Evolutionary conservation across 2,329 filamentous ascomycete species (phyloP).

Genomic region (Harringtonia lauricola): DNA sequence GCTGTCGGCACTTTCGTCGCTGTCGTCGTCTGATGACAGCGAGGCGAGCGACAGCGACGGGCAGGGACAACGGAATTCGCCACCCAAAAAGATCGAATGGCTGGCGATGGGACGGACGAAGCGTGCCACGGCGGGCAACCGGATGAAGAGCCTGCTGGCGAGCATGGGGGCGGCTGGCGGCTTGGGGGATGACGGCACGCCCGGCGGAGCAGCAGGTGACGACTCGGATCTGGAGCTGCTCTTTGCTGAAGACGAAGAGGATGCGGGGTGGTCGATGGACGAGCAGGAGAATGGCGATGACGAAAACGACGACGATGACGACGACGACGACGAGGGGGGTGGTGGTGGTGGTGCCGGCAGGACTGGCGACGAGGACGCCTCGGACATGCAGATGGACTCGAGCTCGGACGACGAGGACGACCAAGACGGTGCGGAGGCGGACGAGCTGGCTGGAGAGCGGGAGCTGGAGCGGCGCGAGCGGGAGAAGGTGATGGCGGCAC

Average conservation of each 20-base stretch:
- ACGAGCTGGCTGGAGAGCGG: constrained; percentile 78
- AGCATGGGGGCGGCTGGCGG: constrained; percentile 48
- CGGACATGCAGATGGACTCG: constrained; percentile 77
- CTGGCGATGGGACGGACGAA: constrained; percentile 63
- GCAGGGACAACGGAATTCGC: not conserved
- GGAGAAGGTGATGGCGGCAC: constrained; percentile 50
- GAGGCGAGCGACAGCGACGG: not conserved
- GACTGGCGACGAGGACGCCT: constrained; percentile 54
- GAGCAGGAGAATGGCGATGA: constrained; percentile 58
- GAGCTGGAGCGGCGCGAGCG: constrained; percentile 71
- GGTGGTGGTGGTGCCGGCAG: constrained; percentile 23
- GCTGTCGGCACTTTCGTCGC: constrained; percentile 1
- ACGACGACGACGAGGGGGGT: constrained; percentile 32
- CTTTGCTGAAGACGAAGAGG: constrained; percentile 64
- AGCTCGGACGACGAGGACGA: constrained; percentile 66
- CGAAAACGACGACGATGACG: constrained; percentile 68
- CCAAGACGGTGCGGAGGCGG: constrained; percentile 25
- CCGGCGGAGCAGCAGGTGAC: constrained; percentile 10
- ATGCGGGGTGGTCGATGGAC: constrained; percentile 62
- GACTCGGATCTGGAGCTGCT: constrained; percentile 60
- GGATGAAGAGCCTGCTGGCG: constrained; percentile 67
- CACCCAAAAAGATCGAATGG: constrained; percentile 42
- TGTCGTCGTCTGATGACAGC: constrained; percentile 1
- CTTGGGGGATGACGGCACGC: not conserved
- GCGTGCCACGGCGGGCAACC: constrained; percentile 74